A percentile compares a stretch with the other conserved stretches of the same genome.
phyloP scores from a whole-genome alignment of 78 protist species.

The Guillardia theta region DNA sequence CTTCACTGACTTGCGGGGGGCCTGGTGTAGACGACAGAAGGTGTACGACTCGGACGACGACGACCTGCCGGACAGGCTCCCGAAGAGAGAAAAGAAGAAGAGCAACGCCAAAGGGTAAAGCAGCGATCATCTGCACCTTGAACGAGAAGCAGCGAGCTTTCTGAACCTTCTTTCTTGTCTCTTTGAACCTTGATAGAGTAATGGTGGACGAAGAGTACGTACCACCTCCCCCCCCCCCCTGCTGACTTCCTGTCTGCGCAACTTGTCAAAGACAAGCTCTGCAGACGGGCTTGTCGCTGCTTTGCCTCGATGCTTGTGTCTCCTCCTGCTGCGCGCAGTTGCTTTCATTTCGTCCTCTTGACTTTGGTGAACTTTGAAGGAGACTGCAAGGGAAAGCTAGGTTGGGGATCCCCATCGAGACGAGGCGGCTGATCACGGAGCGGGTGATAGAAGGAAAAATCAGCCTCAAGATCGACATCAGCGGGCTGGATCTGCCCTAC shows the following conservation, averaged over 20 bases:
- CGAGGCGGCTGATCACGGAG: background rate
- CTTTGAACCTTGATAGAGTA: no score
- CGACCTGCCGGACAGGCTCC: background rate
- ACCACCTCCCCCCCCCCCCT: no score
- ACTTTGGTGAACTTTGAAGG: background rate
- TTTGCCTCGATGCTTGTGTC: no score
- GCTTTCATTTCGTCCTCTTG: no score
- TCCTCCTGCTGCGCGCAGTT: no score
- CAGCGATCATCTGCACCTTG: no score
- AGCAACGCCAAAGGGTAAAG: background rate
- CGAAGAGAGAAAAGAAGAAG: background rate
- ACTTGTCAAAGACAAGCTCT: no score
- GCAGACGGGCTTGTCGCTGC: no score
- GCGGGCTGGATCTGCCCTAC: background rate
- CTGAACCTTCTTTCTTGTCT: no score
- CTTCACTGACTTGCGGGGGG: background rate
- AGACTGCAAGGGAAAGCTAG: background rate
- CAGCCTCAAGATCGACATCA: background rate
- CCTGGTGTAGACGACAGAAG: background rate
- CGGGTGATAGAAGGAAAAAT: background rate
- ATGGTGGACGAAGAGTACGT: no score
- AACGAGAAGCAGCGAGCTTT: no score
- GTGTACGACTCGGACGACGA: background rate
- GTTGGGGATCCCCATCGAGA: background rate
- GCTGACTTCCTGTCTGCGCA: no score